Base-by-base conservation (phyloP, 805 yeast genomes). In the Saturnispora galanensis region DNA sequence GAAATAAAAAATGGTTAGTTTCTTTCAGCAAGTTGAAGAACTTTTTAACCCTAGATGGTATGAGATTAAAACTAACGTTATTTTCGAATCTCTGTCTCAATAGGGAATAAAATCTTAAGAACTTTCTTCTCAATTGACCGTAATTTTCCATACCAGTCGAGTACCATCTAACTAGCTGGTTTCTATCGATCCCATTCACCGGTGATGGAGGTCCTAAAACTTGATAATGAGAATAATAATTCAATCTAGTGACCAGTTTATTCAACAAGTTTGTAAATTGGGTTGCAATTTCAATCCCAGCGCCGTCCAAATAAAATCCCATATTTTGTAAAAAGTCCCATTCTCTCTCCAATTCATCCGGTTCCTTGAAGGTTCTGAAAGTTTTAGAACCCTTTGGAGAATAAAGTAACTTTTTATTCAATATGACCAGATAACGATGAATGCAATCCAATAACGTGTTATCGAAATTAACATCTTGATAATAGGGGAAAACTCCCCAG, bases 291-390 rank as follows among this genome's bases (percentile, higher is more conserved):
- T 82, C 87, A 50, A 81, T 81, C 0, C 96, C 93, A 43, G 90
- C 79, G 12, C 82, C 79, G 35, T 84, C 88, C 28, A 93, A 73
- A 52, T 74, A 81, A 49, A 73, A 76, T 11, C 97, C 96, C 31
- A 86, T 71, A 53, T 79, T 79, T 53, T 76, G 84, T 51, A 93
- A 67, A 53, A 81, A 79, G 29, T 73, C 71, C 89, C 95, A 93
- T 37, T 84, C 84, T 44, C 71, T 76, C 55, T 87, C 94, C 40
- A 93, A 67, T 56, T 84, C 88, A 52, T 90, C 98, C 1, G 96
- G 89, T 55, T 86, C 97, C 56, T 86, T 86, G 62, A 85, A 86
- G 0, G 95, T 84, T 53, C 88, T 74, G 65, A 85, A 84, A 11
- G 82, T 74, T 35, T 69, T 68, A 4, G 70, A 68, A 31, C 46